Evolutionary conservation across 768 basidiomycete genomes (phyloP).

Genomic region (Russula foetens): DNA sequence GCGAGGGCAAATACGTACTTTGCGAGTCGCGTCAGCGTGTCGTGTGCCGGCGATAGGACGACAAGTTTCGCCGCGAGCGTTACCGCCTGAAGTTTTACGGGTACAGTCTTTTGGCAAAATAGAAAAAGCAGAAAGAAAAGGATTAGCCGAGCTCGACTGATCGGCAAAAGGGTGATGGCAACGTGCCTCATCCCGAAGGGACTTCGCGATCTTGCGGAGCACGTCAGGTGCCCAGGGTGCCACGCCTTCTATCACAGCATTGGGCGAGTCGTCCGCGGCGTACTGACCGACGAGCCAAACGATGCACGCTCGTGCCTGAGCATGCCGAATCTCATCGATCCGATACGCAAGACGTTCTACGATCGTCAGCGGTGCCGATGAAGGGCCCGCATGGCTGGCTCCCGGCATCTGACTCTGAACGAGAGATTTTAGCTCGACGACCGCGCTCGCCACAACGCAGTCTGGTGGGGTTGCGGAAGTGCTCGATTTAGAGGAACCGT

Average conservation of each 20-base stretch:
- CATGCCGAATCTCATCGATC: slow-evolving; percentile 72
- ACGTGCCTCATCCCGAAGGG: slow-evolving; percentile 63
- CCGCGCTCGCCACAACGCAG: slow-evolving; percentile 66
- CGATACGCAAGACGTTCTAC: slow-evolving; percentile 71
- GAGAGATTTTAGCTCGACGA: slow-evolving; percentile 78
- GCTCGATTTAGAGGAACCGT: neutral
- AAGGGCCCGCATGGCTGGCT: slow-evolving; percentile 21
- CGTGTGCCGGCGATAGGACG: slow-evolving; percentile 51
- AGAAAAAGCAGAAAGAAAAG: neutral
- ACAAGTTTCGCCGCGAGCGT: slow-evolving; percentile 84
- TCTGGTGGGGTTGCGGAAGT: slow-evolving; percentile 49
- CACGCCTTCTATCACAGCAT: slow-evolving; percentile 41
- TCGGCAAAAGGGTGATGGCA: neutral
- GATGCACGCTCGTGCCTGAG: slow-evolving; percentile 78
- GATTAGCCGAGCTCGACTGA: neutral
- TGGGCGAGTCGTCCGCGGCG: slow-evolving; percentile 42
- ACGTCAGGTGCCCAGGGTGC: slow-evolving; percentile 85
- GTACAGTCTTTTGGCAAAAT: slow-evolving; percentile 36
- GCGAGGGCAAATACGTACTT: slow-evolving; percentile 78
- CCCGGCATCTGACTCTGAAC: slow-evolving; percentile 57
- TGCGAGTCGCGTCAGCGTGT: slow-evolving; percentile 43
- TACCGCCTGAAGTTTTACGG: slow-evolving; percentile 77
- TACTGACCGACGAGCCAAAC: slow-evolving; percentile 94
- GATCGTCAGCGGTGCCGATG: slow-evolving; percentile 44
- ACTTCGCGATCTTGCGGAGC: slow-evolving; percentile 67